Conservation (phyloP, 148 eudicot species). For the Hydrangea macrophylla region DNA sequence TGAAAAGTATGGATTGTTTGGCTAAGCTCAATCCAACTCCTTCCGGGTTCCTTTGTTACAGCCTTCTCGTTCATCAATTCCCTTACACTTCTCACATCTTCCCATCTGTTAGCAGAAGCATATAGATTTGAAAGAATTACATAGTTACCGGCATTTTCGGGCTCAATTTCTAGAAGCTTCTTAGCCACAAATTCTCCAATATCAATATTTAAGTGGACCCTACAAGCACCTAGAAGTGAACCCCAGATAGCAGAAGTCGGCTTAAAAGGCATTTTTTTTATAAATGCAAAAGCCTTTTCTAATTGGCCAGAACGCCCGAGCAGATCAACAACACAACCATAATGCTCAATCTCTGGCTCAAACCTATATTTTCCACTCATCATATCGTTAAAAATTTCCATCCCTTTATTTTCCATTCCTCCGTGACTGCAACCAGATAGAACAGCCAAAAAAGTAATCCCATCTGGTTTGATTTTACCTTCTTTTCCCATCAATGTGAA, state of each 20-base stretch:
- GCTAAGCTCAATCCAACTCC: slow-evolving; percentile 77
- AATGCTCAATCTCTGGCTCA: slow-evolving; percentile 70
- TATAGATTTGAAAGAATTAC: slow-evolving; percentile 68
- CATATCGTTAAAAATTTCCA: slow-evolving; percentile 60
- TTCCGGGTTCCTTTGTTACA: slow-evolving; percentile 74
- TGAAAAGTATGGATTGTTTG: slow-evolving; percentile 67
- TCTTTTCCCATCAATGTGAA: slow-evolving; percentile 58
- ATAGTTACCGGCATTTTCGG: slow-evolving; percentile 84
- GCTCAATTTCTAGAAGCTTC: slow-evolving; percentile 64
- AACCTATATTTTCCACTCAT: slow-evolving; percentile 36
- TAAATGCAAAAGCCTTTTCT: slow-evolving; percentile 59
- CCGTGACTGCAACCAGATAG: slow-evolving; percentile 91
- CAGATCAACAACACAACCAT: slow-evolving; percentile 82
- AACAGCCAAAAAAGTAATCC: slow-evolving; percentile 63
- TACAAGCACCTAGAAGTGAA: slow-evolving; percentile 83
- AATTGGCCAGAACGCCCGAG: slow-evolving; percentile 79
- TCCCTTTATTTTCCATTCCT: slow-evolving; percentile 65
- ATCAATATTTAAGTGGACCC: slow-evolving; percentile 55
- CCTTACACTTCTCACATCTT: slow-evolving; percentile 58
- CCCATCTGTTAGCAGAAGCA: slow-evolving; percentile 84
- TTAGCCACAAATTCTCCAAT: slow-evolving; percentile 63
- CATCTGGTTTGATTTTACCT: slow-evolving; percentile 53
- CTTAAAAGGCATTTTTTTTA: slow-evolving; percentile 63
- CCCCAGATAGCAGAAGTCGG: slow-evolving; percentile 93
- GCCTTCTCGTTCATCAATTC: slow-evolving; percentile 61